Base-by-base conservation (phyloP, 2,329 filamentous ascomycete species). In the Aspergillus ochraceoroseus region DNA sequence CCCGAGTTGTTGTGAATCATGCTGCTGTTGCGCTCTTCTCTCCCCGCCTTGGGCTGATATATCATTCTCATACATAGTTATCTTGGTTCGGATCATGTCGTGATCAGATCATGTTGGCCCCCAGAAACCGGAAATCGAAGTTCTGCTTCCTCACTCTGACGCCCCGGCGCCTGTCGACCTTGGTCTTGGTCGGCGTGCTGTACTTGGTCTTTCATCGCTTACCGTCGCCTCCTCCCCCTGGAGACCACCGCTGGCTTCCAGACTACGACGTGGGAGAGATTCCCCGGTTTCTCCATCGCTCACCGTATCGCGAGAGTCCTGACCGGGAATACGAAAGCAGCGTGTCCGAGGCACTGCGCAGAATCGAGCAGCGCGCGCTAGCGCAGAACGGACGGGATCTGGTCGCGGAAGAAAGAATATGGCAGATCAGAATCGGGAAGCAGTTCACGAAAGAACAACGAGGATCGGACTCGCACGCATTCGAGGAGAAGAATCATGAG, bases 361-460 rank as follows among this genome's bases (percentile, higher is more conserved):
- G 41, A 2, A 45, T 63, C 7, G 60, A 63, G 19, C 12, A 35
- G 0, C 12, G 35, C 3, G 42, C 48, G n/a, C 22, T 51, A 3
- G 15, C 36, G 9, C 34, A 46, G 7, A 40, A 44, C 17, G 42
- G 41, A 9, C 34, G 38, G 1, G 28, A 51, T 7, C 36, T 37
- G 13, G 28, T 38, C 2, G 41, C 48, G 3, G 34, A 46, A 4
- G 43, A 58, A 5, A 54, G 46, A 3, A 43, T 63, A 27, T 63
- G 60, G 61, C 61, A 63, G 45, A 59, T 63, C 13, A 51, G 56
- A 23, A 39, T 55, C n/a, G 49, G 42, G 13, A 6, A 14, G 2
- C 12, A 27, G 8, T 4, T 13, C n/a, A 43, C 40, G 32, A 45
- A 42, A 23, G 35, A 29, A 3, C 33, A 49, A 3, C 47, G 58